phyloP scores from a whole-genome alignment of 2,329 filamentous ascomycete species.

The Penicillium corylophilum region DNA sequence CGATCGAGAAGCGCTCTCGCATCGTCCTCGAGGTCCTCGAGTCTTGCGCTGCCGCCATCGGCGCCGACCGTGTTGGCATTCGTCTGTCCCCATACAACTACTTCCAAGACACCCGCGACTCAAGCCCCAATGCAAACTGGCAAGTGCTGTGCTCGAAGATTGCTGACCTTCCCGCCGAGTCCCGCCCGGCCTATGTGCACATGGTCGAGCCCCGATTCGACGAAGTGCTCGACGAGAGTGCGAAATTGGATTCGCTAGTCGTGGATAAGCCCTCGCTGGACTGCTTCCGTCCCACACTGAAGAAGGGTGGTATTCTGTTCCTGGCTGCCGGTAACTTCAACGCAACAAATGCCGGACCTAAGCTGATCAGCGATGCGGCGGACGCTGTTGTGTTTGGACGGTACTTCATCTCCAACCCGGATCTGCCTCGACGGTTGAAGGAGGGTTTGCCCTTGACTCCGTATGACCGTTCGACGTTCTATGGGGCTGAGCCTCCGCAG shows the following conservation, averaged over 20 bases:
- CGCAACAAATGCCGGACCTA: slow-evolving; percentile 19
- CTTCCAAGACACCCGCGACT: slow-evolving; percentile 57
- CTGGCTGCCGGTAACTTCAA: slow-evolving; percentile 31
- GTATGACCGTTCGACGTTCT: slow-evolving; percentile 46
- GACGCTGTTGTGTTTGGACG: slow-evolving; percentile 40
- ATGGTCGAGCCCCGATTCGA: slow-evolving; percentile 53
- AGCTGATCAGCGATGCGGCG: slow-evolving; percentile 18
- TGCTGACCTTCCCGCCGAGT: slow-evolving; percentile 31
- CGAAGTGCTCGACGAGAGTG: slow-evolving; percentile 46
- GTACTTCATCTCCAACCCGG: slow-evolving; percentile 46
- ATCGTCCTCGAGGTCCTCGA: slow-evolving; percentile 56
- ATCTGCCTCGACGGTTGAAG: slow-evolving; percentile 41
- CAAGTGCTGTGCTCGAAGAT: slow-evolving; percentile 46
- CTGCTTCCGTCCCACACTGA: slow-evolving; percentile 44
- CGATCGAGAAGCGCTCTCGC: slow-evolving; percentile 50
- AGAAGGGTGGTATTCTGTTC: slow-evolving; percentile 42
- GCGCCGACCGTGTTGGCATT: slow-evolving; percentile 54
- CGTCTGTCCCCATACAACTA: slow-evolving; percentile 60
- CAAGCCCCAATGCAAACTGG: slow-evolving; percentile 48
- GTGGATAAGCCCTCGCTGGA: slow-evolving; percentile 34
- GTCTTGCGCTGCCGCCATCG: slow-evolving; percentile 48
- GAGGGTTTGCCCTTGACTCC: slow-evolving; percentile 35
- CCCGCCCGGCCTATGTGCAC: slow-evolving; percentile 47
- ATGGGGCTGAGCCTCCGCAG: slow-evolving; percentile 30
- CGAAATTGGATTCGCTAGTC: slow-evolving; percentile 43